Evolutionary conservation across 2,329 filamentous ascomycete species (phyloP), one percentile per base, ranked within the genome.

Genomic region (Neurospora crassa): DNA sequence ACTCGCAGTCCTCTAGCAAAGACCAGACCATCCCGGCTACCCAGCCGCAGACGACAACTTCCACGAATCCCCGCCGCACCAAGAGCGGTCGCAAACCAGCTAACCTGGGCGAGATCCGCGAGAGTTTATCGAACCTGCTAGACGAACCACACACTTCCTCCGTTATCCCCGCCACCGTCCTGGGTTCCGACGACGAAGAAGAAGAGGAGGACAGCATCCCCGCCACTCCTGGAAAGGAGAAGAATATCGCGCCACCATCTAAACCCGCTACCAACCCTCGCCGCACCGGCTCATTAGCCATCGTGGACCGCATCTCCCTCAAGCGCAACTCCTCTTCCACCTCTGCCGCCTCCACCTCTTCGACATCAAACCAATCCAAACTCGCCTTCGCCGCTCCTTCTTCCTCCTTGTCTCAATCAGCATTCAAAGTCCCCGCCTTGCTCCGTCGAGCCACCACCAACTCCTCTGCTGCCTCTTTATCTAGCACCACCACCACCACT

Each of bases 121-220:
- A 95, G 79, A 93, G 92, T 0, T 83, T 97, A 7, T 96, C 92
- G 5, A 92, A 91, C 79, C 86, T 97, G 11, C 89, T 97, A 18
- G 94, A 97, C 34, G 89, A 92, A 63, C 86, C 88, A 14, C 84
- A 88, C 71, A 79, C 18, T 75, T 82, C 76, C 71, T 85, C 87
- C 18, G 76, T 87, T 74, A 82, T 88, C 72, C 79, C 82, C 1
- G 79, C 84, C 75, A 82, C 83, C 1, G 80, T 82, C n/a, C 81
- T 85, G 67, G 84, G 83, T 68, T 84, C 84, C 40, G 86, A 84
- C 72, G 84, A 86, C 3, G 85, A 84, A 47, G 86, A 86, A 3
- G 85, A 84, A 45, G 85, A 87, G 59, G 83, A 83, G 8, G 84
- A 83, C 68, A 69, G 67, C 67, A 71, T 69, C 63, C 47, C 42